These are phyloP conservation scores for Fusarium papillatum DNA, from an alignment of 2,329 filamentous ascomycete species.

Conservation along the genomic window DNA sequence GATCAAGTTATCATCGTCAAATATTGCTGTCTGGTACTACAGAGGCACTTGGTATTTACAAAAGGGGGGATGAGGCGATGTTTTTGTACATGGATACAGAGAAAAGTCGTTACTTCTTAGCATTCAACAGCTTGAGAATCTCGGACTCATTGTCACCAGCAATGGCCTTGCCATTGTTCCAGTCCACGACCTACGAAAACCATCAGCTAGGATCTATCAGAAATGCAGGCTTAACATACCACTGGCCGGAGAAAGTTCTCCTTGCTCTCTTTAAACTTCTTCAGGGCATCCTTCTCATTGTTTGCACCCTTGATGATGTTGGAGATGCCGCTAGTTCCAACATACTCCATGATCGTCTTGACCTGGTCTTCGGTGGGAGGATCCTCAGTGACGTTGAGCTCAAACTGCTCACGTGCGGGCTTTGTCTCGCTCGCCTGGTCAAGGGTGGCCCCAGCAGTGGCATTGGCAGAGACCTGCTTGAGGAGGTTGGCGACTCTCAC, in stretches of 20 bases:
- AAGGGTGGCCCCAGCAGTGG: slow-evolving; percentile 75
- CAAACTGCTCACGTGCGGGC: slow-evolving; percentile 77
- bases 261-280: slow-evolving; percentile 78
- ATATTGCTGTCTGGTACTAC: slow-evolving; percentile 3
- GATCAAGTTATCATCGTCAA: slow-evolving; percentile 16
- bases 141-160: slow-evolving; percentile 87
- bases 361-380: slow-evolving; percentile 87
- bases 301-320: slow-evolving; percentile 80
- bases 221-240: slow-evolving; percentile 62
- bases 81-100: slow-evolving; percentile 31
- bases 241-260: slow-evolving; percentile 82
- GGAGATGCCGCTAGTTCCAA: slow-evolving; percentile 73
- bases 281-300: slow-evolving; percentile 82
- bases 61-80: slow-evolving; percentile 25
- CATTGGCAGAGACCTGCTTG: slow-evolving; percentile 82
- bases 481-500: slow-evolving; percentile 80
- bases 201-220: slow-evolving; percentile 8
- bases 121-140: slow-evolving; percentile 85
- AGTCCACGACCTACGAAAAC: slow-evolving; percentile 77
- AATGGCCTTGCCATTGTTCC: slow-evolving; percentile 90
- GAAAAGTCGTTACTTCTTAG: slow-evolving; percentile 55
- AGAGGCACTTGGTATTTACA: slow-evolving; percentile 26
- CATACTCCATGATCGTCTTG: slow-evolving; percentile 86
- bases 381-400: slow-evolving; percentile 86
- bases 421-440: slow-evolving; percentile 82